These are phyloP conservation scores for Luffa acutangula DNA, from an alignment of 306 rosid species.

Conservation along the genomic window DNA sequence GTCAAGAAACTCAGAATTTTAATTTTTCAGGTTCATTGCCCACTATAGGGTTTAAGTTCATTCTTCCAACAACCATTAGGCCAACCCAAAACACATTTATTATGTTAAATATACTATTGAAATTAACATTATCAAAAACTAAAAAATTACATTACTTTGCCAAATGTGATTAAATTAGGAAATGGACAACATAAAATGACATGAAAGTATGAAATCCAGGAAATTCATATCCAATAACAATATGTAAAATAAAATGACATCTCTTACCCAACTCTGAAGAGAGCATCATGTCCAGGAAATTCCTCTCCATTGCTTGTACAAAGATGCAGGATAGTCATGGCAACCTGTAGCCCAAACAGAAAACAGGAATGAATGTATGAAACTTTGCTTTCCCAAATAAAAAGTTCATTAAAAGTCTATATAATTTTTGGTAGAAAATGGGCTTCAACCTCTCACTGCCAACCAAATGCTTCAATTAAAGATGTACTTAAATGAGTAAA, in stretches of 20 bases:
- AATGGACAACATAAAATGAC: too few species aligned
- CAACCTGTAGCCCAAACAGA: slow-evolving; percentile 52
- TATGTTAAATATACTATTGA: not conserved
- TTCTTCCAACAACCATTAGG: too few species aligned
- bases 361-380: slow-evolving; percentile 17
- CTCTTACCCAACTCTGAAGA: slow-evolving; percentile 83
- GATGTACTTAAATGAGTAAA: not conserved
- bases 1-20: not conserved
- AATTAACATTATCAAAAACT: not conserved
- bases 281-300: slow-evolving; percentile 75
- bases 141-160: not conserved
- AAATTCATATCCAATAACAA: not conserved
- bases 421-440: not conserved
- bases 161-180: not conserved
- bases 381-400: not conserved
- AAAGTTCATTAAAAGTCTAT: not conserved
- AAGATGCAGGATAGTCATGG: slow-evolving; percentile 49
- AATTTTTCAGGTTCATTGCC: not conserved
- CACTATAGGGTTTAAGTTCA: too few species aligned
- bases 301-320: slow-evolving; percentile 71
- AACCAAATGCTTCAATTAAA: not conserved
- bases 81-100: too few species aligned
- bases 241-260: not conserved
- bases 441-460: not conserved
- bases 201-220: too few species aligned